phyloP scores from a whole-genome alignment of 306 rosid genomes.

The Cucumis hystrix region DNA sequence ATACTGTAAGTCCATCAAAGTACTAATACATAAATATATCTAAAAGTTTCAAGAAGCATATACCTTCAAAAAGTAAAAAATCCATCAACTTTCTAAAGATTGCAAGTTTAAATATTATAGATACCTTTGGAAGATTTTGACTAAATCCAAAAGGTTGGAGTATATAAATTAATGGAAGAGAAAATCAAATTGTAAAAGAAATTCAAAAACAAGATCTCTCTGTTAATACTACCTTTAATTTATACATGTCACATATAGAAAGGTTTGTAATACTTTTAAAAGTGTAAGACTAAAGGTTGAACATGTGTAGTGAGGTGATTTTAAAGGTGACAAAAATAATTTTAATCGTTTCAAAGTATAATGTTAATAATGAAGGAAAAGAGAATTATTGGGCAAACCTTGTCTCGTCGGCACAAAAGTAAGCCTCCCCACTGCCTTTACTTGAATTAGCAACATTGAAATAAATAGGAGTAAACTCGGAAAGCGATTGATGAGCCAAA shows the following conservation, averaged over 20 bases:
- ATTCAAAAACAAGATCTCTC: not conserved
- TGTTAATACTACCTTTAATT: no score
- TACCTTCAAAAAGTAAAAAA: not conserved
- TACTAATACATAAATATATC: not conserved
- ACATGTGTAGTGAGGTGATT: no score
- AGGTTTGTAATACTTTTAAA: not conserved
- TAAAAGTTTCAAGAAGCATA: not conserved
- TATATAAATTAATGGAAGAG: not conserved
- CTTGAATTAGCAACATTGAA: conserved; percentile 27
- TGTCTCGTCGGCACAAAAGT: conserved; percentile 57
- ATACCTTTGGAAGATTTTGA: not conserved
- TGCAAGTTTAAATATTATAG: not conserved
- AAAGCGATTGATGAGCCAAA: conserved; percentile 58
- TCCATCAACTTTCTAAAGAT: not conserved
- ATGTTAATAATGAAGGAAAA: not conserved
- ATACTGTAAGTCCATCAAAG: not conserved
- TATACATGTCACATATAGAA: not conserved
- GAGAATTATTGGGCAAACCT: conserved; percentile 22
- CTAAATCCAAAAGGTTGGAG: not conserved
- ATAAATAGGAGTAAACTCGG: conserved; percentile 64
- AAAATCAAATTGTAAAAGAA: not conserved
- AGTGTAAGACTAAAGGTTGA: no score
- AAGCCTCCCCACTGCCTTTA: conserved; percentile 21
- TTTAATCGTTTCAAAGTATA: no score
- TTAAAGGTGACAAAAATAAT: no score